These are phyloP conservation scores for Phialemonium atrogriseum DNA, from an alignment of 2,329 filamentous ascomycete genomes.

Conservation along the genomic window DNA sequence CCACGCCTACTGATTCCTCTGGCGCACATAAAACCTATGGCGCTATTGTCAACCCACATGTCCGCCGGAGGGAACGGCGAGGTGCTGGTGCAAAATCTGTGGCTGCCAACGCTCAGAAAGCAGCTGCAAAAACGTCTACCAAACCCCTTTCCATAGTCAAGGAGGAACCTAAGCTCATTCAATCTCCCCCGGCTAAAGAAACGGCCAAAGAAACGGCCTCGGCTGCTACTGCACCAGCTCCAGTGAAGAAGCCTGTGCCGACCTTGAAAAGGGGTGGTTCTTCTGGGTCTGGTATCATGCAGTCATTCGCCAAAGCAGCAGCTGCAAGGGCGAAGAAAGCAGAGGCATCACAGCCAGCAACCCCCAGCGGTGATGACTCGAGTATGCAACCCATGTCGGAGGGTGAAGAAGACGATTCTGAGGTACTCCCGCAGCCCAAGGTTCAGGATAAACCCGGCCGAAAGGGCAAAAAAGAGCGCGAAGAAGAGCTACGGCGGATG, in stretches of 20 bases:
- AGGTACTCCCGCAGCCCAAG: constrained; percentile 36
- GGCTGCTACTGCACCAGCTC: constrained; percentile 19
- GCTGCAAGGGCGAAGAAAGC: constrained; percentile 41
- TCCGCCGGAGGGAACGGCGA: constrained; percentile 42
- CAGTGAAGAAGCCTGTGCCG: constrained; percentile 29
- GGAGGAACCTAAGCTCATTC: constrained; percentile 26
- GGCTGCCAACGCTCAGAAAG: constrained; percentile 17
- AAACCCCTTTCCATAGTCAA: constrained; percentile 18
- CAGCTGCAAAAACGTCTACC: constrained; percentile 16
- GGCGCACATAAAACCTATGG: constrained; percentile 57
- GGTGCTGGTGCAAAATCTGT: constrained; percentile 18
- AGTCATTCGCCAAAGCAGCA: constrained; percentile 64
- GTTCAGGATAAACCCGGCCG: constrained; percentile 18
- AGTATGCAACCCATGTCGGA: constrained; percentile 45
- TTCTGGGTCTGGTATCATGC: constrained; percentile 52
- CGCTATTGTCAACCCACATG: constrained; percentile 64
- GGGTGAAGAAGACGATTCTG: constrained; percentile 43
- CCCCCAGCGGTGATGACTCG: constrained; percentile 35
- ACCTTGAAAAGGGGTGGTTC: constrained; percentile 51
- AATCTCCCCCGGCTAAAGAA: constrained; percentile 26
- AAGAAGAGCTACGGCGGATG: constrained; percentile 62
- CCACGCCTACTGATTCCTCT: constrained; percentile 49
- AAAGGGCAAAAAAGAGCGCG: constrained; percentile 50
- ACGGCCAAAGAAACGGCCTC: constrained; percentile 16
- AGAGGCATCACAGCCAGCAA: constrained; percentile 22